A percentile compares a stretch with the other conserved stretches of the same genome.
phyloP scores from a whole-genome alignment of 2,329 filamentous ascomycete species.

The Alternaria longipes region DNA sequence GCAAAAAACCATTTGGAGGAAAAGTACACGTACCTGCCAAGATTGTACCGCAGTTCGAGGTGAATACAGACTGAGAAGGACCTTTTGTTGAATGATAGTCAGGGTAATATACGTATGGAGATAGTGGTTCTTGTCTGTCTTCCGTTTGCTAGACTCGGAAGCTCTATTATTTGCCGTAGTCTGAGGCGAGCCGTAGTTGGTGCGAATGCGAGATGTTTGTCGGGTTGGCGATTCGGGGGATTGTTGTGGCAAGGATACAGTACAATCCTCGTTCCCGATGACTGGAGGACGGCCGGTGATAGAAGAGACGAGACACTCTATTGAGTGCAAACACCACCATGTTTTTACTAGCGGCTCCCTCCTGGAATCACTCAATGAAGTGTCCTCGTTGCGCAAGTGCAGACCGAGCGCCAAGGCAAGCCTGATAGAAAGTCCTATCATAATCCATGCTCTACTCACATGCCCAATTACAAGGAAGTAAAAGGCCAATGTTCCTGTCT shows the following conservation, averaged over 20 bases:
- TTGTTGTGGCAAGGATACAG: constrained; percentile 37
- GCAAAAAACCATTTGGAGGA: neutral
- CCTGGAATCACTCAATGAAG: constrained; percentile 20
- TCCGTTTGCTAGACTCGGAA: neutral
- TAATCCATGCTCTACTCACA: constrained; percentile 46
- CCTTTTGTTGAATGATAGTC: constrained; percentile 45
- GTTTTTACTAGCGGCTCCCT: constrained; percentile 49
- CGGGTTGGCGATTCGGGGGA: neutral
- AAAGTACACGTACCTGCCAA: constrained; percentile 42
- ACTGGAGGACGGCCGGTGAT: constrained; percentile 53
- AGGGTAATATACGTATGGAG: constrained; percentile 32
- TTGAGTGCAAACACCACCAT: constrained; percentile 53
- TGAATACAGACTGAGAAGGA: constrained; percentile 48
- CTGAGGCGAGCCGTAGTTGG: constrained; percentile 7
- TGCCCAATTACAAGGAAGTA: constrained; percentile 41
- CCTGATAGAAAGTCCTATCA: constrained; percentile 50
- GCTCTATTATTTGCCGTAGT: neutral
- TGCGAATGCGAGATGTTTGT: constrained; percentile 7
- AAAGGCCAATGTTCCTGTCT: constrained; percentile 36
- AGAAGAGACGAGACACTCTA: constrained; percentile 50
- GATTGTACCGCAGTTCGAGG: constrained; percentile 42
- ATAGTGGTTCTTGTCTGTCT: constrained; percentile 11
- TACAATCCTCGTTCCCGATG: constrained; percentile 46
- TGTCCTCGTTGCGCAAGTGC: constrained; percentile 50
- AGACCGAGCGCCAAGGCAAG: constrained; percentile 51